These are phyloP conservation scores for Penicillium simplicissimum DNA, from an alignment of 495 filamentous ascomycete species.

Conservation along the genomic window DNA sequence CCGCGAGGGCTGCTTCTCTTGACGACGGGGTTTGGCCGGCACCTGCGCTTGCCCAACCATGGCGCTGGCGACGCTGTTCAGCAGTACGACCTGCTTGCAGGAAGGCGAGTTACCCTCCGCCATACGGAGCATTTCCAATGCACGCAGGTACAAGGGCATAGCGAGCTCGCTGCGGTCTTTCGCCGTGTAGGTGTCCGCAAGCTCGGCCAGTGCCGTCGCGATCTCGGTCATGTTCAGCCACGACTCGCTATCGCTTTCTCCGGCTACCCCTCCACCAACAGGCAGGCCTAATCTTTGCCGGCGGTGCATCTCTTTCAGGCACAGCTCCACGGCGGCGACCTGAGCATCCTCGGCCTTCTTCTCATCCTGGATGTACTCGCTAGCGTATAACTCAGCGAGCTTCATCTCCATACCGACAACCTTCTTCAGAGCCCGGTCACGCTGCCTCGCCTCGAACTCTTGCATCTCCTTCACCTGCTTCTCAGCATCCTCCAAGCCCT, in stretches of 20 bases:
- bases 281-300: constrained; percentile 61
- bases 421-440: constrained; percentile 70
- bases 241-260: constrained; percentile 52
- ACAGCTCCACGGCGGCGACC: constrained; percentile 80
- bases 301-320: constrained; percentile 69
- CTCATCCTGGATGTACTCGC: constrained; percentile 47
- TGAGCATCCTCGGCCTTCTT: constrained; percentile 72
- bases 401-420: constrained; percentile 75
- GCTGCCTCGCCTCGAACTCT: constrained; percentile 57
- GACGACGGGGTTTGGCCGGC: constrained; percentile 43
- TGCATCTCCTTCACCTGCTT: constrained; percentile 31
- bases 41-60: constrained; percentile 36
- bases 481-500: constrained; percentile 33
- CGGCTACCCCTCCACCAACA: constrained; percentile 24
- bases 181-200: constrained; percentile 70
- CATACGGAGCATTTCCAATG: constrained; percentile 57
- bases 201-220: constrained; percentile 66
- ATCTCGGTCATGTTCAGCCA: constrained; percentile 75
- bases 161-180: constrained; percentile 74
- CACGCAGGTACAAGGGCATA: constrained; percentile 84
- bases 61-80: constrained; percentile 37
- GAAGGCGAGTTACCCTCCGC: constrained; percentile 46
- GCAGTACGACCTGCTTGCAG: constrained; percentile 72
- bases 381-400: constrained; percentile 72
- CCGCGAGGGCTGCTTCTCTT: constrained; percentile 45